phyloP scores from a whole-genome alignment of 2,329 filamentous ascomycete species.

The Fusarium goolgardi region DNA sequence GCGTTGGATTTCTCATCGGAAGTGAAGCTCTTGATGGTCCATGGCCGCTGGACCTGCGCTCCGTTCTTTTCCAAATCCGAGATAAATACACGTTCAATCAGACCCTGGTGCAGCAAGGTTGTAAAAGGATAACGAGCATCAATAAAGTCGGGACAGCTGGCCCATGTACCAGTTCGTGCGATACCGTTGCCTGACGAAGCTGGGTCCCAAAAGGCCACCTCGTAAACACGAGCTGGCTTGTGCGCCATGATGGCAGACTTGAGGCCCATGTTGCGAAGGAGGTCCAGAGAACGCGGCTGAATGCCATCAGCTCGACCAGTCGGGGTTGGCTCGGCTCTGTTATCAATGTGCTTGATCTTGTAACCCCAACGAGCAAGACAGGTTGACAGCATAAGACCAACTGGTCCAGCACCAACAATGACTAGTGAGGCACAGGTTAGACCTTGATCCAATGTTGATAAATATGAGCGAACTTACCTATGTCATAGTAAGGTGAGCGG shows the following conservation, averaged over 20 bases:
- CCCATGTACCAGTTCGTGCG: constrained; percentile 78
- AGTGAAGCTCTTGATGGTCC: constrained; percentile 71
- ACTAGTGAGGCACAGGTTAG: constrained; percentile 61
- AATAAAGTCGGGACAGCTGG: constrained; percentile 87
- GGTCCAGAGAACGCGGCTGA: constrained; percentile 87
- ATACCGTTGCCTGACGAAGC: constrained; percentile 67
- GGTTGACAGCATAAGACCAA: constrained; percentile 87
- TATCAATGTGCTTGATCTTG: constrained; percentile 95
- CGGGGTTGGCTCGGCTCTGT: constrained; percentile 82
- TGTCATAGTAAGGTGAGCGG: constrained; percentile 56
- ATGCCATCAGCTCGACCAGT: constrained; percentile 93
- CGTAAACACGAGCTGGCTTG: constrained; percentile 86
- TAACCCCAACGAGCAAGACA: constrained; percentile 94
- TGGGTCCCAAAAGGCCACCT: constrained; percentile 80
- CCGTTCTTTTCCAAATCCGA: constrained; percentile 72
- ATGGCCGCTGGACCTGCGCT: constrained; percentile 70
- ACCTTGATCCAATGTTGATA: constrained; percentile 9
- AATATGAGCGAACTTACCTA: constrained; percentile 51
- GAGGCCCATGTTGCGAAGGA: constrained; percentile 88
- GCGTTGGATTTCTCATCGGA: constrained; percentile 66
- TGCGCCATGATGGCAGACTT: constrained; percentile 90
- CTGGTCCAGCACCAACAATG: constrained; percentile 89
- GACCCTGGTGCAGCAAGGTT: constrained; percentile 76
- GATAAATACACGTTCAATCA: constrained; percentile 77
- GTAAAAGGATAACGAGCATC: constrained; percentile 78